These are phyloP conservation scores for Torulaspora microellipsoides DNA, from an alignment of 805 yeast species.

Conservation along the genomic window DNA sequence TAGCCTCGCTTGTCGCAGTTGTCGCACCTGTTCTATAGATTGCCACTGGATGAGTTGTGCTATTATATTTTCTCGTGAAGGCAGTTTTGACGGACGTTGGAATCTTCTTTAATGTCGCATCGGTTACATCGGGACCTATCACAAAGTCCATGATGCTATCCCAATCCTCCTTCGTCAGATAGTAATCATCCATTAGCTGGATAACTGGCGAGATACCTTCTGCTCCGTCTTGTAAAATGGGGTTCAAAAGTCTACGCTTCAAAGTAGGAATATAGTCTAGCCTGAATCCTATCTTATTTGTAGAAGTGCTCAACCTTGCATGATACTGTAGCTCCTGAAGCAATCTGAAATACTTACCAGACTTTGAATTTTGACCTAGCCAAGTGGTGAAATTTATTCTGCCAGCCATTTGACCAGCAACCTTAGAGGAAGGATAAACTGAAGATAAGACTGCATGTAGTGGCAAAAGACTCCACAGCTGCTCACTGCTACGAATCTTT, in stretches of 20 bases:
- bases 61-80: slow-evolving; percentile 82
- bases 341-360: slow-evolving; percentile 68
- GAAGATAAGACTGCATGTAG: slow-evolving; percentile 84
- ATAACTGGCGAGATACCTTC: slow-evolving; percentile 67
- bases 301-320: slow-evolving; percentile 71
- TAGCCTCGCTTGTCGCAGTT: slow-evolving; percentile 29
- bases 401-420: slow-evolving; percentile 66
- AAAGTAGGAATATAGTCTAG: slow-evolving; percentile 69
- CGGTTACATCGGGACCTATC: slow-evolving; percentile 55
- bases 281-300: slow-evolving; percentile 70
- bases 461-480: slow-evolving; percentile 91
- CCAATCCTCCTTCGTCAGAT: slow-evolving; percentile 87
- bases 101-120: slow-evolving; percentile 49
- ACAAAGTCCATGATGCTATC: slow-evolving; percentile 80
- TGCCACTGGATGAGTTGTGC: slow-evolving; percentile 74
- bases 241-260: slow-evolving; percentile 51
- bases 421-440: slow-evolving; percentile 68
- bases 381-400: slow-evolving; percentile 77
- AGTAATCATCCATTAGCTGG: slow-evolving; percentile 76
- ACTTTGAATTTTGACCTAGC: slow-evolving; percentile 87
- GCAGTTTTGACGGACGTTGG: slow-evolving; percentile 77
- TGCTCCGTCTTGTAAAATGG: slow-evolving; percentile 50
- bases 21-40: slow-evolving; percentile 70
- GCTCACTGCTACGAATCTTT: slow-evolving; percentile 83
- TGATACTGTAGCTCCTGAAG: slow-evolving; percentile 88